Percentiles rank a stretch among this genome's conserved stretches.
These are phyloP conservation scores for Leucoagaricus sp. DNA, from an alignment of 1,284 basidiomycete genomes.

Conservation along the genomic window DNA sequence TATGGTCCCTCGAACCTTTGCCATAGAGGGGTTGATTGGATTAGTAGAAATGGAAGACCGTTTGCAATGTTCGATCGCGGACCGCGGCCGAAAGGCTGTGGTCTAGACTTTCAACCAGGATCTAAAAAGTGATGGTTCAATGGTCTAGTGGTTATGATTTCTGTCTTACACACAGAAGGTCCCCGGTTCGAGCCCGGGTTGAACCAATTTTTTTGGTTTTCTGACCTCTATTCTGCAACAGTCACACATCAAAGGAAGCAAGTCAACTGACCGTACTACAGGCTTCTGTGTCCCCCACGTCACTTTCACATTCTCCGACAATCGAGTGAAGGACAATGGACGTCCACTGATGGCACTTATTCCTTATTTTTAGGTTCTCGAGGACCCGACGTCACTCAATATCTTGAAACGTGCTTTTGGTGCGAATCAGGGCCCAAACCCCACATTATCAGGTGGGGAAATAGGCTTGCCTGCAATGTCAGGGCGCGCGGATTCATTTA, in stretches of 20 bases:
- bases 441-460: neutral
- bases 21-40: no score
- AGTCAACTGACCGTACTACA: neutral
- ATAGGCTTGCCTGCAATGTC: neutral
- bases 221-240: no score
- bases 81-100: no score
- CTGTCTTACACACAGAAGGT: conserved; percentile 61
- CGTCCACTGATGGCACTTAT: no score
- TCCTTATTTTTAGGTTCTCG: no score
- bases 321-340: no score
- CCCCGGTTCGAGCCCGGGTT: conserved; percentile 58
- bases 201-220: conserved; percentile 37
- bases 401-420: neutral
- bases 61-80: no score
- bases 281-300: no score
- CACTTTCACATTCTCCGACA: no score
- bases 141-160: conserved; percentile 63
- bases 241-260: neutral
- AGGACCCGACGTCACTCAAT: neutral
- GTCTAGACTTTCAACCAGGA: conserved; percentile 27
- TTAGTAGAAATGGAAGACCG: no score
- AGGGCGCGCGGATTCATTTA: neutral
- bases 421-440: neutral
- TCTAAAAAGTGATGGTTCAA: conserved; percentile 57
- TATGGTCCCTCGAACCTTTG: no score